Percentiles rank a stretch among this genome's conserved stretches.
Evolutionary conservation across 2,329 filamentous ascomycete genomes (phyloP).

Genomic region (Alternaria infectoria): DNA sequence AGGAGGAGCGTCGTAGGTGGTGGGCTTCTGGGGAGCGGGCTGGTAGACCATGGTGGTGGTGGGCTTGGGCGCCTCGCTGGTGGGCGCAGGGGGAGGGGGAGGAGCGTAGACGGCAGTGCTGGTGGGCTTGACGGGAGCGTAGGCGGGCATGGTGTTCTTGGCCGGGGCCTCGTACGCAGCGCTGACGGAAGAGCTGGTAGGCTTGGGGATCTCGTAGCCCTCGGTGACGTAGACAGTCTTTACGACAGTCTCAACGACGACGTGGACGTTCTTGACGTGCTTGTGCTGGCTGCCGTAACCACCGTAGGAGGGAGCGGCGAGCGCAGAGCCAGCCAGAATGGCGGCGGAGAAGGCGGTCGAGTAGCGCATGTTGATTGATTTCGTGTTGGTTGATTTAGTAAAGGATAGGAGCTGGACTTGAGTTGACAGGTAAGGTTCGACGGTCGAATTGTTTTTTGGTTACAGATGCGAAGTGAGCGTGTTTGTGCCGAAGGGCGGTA

Average conservation of each 20-base stretch:
- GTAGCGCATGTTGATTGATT: conserved; percentile 38
- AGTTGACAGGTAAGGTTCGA: conserved; percentile 26
- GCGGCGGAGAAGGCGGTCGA: conserved; percentile 30
- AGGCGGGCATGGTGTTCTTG: conserved; percentile 5
- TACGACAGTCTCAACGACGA: conserved; percentile 37
- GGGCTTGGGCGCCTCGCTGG: conserved; percentile 6
- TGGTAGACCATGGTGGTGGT: neutral
- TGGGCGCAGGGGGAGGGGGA: conserved; percentile 3
- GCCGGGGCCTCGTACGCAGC: conserved; percentile 3
- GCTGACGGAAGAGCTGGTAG: neutral
- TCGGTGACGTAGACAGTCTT: conserved; percentile 34
- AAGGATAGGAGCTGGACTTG: conserved; percentile 13
- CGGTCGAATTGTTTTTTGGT: conserved; percentile 17
- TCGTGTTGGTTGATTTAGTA: conserved; percentile 10
- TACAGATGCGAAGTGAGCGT: conserved; percentile 26
- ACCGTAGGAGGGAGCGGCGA: conserved; percentile 30
- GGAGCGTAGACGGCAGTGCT: neutral
- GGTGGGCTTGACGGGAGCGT: conserved; percentile 7
- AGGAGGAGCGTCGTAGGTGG: conserved; percentile 5
- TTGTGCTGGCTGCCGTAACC: conserved; percentile 19
- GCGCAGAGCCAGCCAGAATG: conserved; percentile 40
- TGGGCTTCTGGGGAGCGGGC: conserved; percentile 1
- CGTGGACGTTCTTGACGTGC: conserved; percentile 27
- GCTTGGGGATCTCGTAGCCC: conserved; percentile 12
- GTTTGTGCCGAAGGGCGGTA: conserved; percentile 38